These are phyloP conservation scores for Trichomonas tenax DNA, from an alignment of 208 protist genomes.

Conservation along the genomic window DNA sequence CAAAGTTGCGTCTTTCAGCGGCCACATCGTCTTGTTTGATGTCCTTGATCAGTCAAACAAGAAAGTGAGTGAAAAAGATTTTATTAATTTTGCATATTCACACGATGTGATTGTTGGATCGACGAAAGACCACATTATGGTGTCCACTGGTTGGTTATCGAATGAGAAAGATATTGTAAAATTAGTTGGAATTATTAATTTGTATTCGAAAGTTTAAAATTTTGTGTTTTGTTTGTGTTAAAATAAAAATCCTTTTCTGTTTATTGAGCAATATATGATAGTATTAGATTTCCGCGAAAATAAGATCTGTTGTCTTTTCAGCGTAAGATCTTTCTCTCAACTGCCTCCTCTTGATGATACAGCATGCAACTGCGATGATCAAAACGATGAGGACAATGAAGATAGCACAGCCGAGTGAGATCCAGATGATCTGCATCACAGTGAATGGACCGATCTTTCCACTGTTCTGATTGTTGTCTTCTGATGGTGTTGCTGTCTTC, in stretches of 20 bases:
- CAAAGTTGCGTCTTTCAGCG: not conserved
- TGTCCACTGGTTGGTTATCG: not conserved
- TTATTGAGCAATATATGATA: too few species aligned
- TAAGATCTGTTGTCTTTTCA: too few species aligned
- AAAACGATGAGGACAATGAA: too few species aligned
- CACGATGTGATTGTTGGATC: not conserved
- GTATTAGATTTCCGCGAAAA: too few species aligned
- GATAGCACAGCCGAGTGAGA: too few species aligned
- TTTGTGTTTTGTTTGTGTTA: not conserved
- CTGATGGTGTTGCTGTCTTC: too few species aligned
- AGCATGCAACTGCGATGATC: too few species aligned
- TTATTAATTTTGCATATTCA: not conserved
- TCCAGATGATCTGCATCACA: too few species aligned
- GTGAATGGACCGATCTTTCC: too few species aligned
- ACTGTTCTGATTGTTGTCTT: too few species aligned
- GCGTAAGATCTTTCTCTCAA: too few species aligned
- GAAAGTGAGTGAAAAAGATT: not conserved
- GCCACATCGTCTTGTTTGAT: not conserved
- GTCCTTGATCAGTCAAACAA: not conserved
- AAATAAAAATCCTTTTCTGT: not conserved
- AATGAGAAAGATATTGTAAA: not conserved
- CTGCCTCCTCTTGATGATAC: too few species aligned
- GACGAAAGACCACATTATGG: not conserved
- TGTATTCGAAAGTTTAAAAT: not conserved
- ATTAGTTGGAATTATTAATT: not conserved